Evolutionary conservation across 345 rosid genomes (phyloP).

Genomic region (Acer yangbiense): DNA sequence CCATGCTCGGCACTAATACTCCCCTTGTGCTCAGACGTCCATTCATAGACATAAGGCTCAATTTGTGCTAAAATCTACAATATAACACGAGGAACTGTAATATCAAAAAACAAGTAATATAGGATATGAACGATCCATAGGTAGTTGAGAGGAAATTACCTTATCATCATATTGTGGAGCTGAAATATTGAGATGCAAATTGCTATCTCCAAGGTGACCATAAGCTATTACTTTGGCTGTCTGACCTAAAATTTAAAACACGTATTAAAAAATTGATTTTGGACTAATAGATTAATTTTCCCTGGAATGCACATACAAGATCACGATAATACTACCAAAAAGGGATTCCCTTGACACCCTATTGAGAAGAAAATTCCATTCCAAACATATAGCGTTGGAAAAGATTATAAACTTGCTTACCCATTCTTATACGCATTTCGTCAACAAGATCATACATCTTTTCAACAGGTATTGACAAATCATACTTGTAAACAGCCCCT

Average conservation of each 20-base stretch:
- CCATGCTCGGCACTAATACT: conserved; percentile 99
- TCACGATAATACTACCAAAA: neutral
- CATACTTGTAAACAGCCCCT: conserved; percentile 91
- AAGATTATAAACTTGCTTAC: conserved; percentile 37
- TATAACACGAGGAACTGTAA: neutral
- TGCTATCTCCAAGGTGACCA: conserved; percentile 97
- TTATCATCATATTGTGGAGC: conserved; percentile 61
- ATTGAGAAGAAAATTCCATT: neutral
- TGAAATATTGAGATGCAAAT: conserved; percentile 90
- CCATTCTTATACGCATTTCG: conserved; percentile 72
- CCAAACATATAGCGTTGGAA: neutral
- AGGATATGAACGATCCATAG: neutral
- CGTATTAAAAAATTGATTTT: conserved; percentile 6
- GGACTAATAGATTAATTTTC: neutral
- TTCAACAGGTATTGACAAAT: conserved; percentile 84
- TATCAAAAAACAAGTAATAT: neutral
- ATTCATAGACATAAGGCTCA: conserved; percentile 89
- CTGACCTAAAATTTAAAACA: conserved; percentile 47
- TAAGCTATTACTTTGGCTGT: conserved; percentile 76
- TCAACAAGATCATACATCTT: conserved; percentile 82
- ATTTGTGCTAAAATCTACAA: conserved; percentile 75
- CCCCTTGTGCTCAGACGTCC: conserved; percentile 89
- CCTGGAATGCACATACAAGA: neutral
- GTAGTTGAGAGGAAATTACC: conserved; percentile 38
- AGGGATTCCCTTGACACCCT: neutral